phyloP scores from a whole-genome alignment of 1,284 basidiomycete genomes.

The Papiliotrema terrestris region DNA sequence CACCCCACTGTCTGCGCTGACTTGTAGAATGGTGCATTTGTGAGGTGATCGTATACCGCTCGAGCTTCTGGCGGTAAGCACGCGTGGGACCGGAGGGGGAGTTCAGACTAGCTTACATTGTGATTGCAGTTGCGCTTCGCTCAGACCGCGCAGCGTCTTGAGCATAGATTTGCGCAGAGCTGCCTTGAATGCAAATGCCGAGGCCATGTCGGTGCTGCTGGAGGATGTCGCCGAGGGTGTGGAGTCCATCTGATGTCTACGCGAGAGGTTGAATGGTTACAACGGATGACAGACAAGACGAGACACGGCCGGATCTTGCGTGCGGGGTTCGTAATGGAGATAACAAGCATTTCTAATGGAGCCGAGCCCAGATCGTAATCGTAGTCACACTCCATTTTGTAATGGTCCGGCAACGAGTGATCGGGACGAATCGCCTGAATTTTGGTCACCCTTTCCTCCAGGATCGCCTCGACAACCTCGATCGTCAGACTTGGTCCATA shows the following conservation, averaged over 20 bases:
- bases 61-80: constrained; percentile 22
- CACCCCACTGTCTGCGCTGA: constrained; percentile 37
- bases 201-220: constrained; percentile 7
- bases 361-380: no score
- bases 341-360: no score
- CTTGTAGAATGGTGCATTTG: constrained; percentile 27
- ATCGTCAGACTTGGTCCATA: not conserved
- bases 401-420: no score
- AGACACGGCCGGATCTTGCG: not conserved
- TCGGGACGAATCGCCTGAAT: not conserved
- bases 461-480: not conserved
- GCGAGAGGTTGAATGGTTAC: no score
- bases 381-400: no score
- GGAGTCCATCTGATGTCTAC: no score
- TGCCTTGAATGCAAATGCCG: constrained; percentile 33
- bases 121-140: constrained; percentile 28
- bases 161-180: constrained; percentile 38
- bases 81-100: not conserved
- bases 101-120: constrained; percentile 39
- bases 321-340: no score
- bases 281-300: no score
- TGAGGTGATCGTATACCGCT: constrained; percentile 28
- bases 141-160: constrained; percentile 27
- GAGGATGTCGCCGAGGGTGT: not conserved
- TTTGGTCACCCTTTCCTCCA: not conserved